A percentile compares a stretch with the other conserved stretches of the same genome.
phyloP scores from a whole-genome alignment of 495 filamentous ascomycete genomes.

The Parathielavia hyrcaniae region DNA sequence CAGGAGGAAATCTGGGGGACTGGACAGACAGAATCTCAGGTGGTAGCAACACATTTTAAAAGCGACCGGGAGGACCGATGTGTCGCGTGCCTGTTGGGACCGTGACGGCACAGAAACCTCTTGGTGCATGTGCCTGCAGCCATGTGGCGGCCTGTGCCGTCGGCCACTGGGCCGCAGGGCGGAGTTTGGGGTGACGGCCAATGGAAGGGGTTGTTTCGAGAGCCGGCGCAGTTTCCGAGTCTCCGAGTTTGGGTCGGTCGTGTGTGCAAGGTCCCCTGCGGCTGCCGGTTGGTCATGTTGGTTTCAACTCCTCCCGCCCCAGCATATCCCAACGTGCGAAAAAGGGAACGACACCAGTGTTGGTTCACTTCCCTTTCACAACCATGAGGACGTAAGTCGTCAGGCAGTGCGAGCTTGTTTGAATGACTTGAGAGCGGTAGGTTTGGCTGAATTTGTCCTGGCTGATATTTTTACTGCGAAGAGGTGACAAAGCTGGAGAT shows the following conservation, averaged over 20 bases:
- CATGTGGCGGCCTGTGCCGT: slow-evolving; percentile 1
- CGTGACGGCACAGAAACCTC: slow-evolving; percentile 5
- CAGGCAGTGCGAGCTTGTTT: no score
- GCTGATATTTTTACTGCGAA: no score
- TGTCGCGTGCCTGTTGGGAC: neutral
- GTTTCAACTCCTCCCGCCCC: neutral
- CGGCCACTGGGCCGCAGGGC: slow-evolving; percentile 6
- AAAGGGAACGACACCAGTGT: neutral
- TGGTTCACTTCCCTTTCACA: no score
- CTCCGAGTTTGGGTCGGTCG: neutral
- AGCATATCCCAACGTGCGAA: neutral
- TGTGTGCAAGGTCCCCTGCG: slow-evolving; percentile 7
- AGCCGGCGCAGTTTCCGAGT: neutral
- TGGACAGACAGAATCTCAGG: neutral
- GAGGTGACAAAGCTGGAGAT: neutral
- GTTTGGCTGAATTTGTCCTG: no score
- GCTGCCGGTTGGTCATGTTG: neutral
- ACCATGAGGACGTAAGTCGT: no score
- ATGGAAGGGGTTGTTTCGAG: slow-evolving; percentile 15
- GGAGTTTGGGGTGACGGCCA: slow-evolving; percentile 14
- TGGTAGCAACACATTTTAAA: neutral
- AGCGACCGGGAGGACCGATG: neutral
- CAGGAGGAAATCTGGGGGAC: neutral
- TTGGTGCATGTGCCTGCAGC: neutral
- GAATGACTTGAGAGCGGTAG: no score